These are phyloP conservation scores for Asclepias syriaca DNA, from an alignment of 257 asterid species.

Conservation along the genomic window DNA sequence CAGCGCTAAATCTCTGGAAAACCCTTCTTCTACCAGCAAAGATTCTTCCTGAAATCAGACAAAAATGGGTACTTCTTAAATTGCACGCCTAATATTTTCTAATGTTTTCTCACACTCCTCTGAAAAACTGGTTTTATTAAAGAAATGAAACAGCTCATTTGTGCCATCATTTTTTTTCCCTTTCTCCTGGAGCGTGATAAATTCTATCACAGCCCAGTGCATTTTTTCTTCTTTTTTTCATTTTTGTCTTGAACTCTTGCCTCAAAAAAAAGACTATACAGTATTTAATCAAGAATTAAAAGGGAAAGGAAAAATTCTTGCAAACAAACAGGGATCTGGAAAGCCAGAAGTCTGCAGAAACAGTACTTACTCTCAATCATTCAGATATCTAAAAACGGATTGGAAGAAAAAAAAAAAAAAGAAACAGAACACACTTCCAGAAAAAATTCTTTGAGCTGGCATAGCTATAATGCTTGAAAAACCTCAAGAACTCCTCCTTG, in stretches of 20 bases:
- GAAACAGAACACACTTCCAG: neutral
- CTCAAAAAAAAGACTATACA: neutral
- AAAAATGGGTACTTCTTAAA: neutral
- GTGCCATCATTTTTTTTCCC: neutral
- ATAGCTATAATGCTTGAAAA: conserved; percentile 3
- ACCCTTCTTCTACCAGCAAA: conserved; percentile 35
- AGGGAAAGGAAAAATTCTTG: no score
- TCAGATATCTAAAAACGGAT: neutral
- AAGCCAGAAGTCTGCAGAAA: neutral
- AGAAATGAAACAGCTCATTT: neutral
- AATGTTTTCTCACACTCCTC: neutral
- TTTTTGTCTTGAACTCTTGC: no score
- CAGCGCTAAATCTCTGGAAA: conserved; percentile 38
- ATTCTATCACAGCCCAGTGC: neutral
- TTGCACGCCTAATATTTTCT: neutral
- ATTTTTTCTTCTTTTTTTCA: no score
- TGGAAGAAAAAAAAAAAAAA: no score
- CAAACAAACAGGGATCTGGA: neutral
- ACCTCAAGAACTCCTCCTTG: neutral
- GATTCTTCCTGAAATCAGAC: conserved; percentile 33
- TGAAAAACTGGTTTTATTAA: neutral
- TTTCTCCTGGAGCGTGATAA: neutral
- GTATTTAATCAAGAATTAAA: neutral
- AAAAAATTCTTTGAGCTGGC: conserved; percentile 48
- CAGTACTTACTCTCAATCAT: neutral